These are phyloP conservation scores for Phytophthora sp. DNA, from an alignment of 352 stramenopile genomes.

Conservation along the genomic window DNA sequence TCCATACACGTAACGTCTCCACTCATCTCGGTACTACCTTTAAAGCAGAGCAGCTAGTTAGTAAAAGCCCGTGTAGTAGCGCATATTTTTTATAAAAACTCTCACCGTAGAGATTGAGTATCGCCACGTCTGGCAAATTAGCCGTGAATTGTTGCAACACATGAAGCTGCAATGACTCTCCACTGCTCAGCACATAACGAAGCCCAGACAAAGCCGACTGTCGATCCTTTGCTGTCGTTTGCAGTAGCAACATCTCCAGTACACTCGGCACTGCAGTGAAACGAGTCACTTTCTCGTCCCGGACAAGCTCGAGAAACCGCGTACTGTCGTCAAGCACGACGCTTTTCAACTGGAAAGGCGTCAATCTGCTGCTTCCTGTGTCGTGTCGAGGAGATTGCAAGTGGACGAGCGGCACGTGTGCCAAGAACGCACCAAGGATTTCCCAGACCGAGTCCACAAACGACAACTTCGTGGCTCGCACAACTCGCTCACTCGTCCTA, in stretches of 20 bases:
- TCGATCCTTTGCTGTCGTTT: slow-evolving; percentile 5
- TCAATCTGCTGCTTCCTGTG: neutral
- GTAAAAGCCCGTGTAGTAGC: neutral
- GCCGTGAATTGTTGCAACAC: slow-evolving; percentile 28
- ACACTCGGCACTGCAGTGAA: slow-evolving; percentile 64
- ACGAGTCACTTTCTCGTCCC: slow-evolving; percentile 36
- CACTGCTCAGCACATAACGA: slow-evolving; percentile 56
- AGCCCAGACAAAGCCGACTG: slow-evolving; percentile 26
- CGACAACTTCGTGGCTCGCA: slow-evolving; percentile 51
- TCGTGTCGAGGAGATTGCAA: slow-evolving; percentile 3
- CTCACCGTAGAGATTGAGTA: slow-evolving; percentile 72
- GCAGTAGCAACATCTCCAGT: slow-evolving; percentile 49
- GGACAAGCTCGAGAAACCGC: slow-evolving; percentile 36
- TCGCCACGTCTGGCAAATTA: slow-evolving; percentile 33
- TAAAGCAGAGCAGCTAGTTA: slow-evolving; percentile 4
- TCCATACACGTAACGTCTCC: slow-evolving; percentile 61
- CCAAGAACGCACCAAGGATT: slow-evolving; percentile 53
- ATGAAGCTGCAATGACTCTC: slow-evolving; percentile 45
- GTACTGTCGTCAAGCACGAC: slow-evolving; percentile 47
- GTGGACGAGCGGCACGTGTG: slow-evolving; percentile 52
- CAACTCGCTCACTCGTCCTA: slow-evolving; percentile 34
- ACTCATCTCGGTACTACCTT: slow-evolving; percentile 69
- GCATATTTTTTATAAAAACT: neutral
- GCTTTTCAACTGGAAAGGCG: slow-evolving; percentile 18
- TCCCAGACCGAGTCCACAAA: slow-evolving; percentile 69